Evolutionary conservation across 148 eudicot genomes (phyloP), one percentile per base, ranked within the genome.

Genomic region (Linanthus parryae): DNA sequence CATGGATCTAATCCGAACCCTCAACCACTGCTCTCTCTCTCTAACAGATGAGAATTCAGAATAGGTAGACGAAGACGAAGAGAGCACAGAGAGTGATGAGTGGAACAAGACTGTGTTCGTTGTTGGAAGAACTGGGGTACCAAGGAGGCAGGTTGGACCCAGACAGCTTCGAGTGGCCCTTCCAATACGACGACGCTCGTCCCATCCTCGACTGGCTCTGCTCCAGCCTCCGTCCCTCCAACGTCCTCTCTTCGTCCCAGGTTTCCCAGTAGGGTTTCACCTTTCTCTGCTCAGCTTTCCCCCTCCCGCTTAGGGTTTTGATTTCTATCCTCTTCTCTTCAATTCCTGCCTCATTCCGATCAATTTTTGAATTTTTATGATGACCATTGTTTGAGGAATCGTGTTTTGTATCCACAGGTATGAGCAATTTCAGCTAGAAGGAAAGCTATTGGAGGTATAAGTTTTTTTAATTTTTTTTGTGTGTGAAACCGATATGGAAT

Each of bases 141-240:
- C 79, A 74, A 57, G 81, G 73, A 57, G 94, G 78, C 0, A 59
- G 14, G 63, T 67, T 84, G 31, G 98, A 92, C 78, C 85, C 83
- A 2, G 98, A 92, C 72, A 92, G 96, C 69, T 87, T 92, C 54
- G 98, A 92, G 48, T 92, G 98, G 98, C 94, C 98, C 1, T 92
- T 92, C 37, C 96, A 92, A 59, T 91, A 91, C 77, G 95, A 91
- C 47, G 94, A 92, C 53, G 86, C 78, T 62, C 79, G 94, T 0
- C 96, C 98, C 41, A 67, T 92, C 8, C 96, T 92, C 50, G 82
- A 84, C 40, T 92, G 98, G 98, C 72, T 92, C 34, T 92, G 96
- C 64, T 82, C 89, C 21, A 84, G 79, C 64, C 94, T 92, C 38
- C 89, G 87, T 24, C 94, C 90, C 48, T 81, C 98, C 41, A 92